Evolutionary conservation across 228 moss, liverwort and hornwort species (phyloP), one percentile per base, ranked within the genome.

Genomic region (Sphagnum magellanicum): DNA sequence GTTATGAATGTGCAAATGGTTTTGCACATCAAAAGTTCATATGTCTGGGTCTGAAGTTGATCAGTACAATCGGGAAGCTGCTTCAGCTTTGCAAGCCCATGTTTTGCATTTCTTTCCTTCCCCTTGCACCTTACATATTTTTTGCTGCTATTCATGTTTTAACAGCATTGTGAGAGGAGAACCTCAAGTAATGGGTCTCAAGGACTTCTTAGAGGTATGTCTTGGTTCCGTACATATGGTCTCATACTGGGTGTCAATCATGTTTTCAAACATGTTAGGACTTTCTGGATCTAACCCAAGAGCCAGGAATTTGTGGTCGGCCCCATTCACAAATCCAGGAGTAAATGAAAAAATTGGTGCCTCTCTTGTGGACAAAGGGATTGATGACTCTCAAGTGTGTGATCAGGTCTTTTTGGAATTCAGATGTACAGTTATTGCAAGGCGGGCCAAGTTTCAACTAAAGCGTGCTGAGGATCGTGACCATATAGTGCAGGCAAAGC

Each of bases 371-470:
- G 7, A 60, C 14, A 3, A 4, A 60, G 60, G 7, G 4, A 4
- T 4, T 60, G 5, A 14, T 60, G 60, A 16, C 32, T 32, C 32
- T 2, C 2, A 32, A 32, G 32, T 69, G 70, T 58, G 61, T 66
- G 74, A 76, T 79, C 88, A 95, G 93, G 74, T 79, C 59, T 97
- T 97, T 79, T 71, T 97, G 74, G 81, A 91, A 70, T 97, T 97
- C 73, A 91, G 96, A 71, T 93, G 93, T 72, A 80, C 79, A 16
- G 83, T 90, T 48, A 88, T 97, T 66, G 91, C 90, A 74, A 93
- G 93, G 68, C 88, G 96, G 69, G 86, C 93, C 63, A 87, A 75
- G 50, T 97, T 79, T 63, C 93, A 97, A 81, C 76, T 97, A 69
- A 86, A 78, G 70, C 89, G 90, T 13, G 80, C 87, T 67, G 86